Evolutionary conservation across 306 rosid genomes (phyloP).

Genomic region (Geum urbanum): DNA sequence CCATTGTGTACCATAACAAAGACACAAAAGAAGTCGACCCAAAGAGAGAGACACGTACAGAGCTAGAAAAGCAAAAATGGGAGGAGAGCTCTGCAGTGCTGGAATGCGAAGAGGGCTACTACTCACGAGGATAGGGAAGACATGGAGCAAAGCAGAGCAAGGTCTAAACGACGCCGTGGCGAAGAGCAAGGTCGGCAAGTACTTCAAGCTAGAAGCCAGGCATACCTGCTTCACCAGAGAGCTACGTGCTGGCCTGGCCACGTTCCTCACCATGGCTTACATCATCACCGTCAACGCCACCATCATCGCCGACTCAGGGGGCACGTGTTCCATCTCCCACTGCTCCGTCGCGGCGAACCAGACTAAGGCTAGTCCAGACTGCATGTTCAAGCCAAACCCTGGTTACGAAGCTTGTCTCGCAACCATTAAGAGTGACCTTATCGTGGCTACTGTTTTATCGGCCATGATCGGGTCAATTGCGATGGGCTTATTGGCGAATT

Average conservation of each 20-base stretch:
- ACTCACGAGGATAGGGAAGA: constrained; percentile 18
- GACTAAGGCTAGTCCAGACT: constrained; percentile 41
- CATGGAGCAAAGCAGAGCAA: constrained; percentile 48
- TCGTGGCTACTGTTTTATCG: constrained; percentile 70
- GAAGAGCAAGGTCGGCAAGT: constrained; percentile 49
- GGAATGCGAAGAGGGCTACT: constrained; percentile 25
- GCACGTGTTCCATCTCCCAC: constrained; percentile 57
- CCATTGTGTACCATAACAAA: constrained; percentile 1
- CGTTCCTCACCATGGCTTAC: constrained; percentile 94
- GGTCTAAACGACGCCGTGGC: constrained; percentile 45
- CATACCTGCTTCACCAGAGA: constrained; percentile 65
- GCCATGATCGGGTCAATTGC: constrained; percentile 65
- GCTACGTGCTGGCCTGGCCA: constrained; percentile 74
- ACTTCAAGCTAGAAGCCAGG: constrained; percentile 69
- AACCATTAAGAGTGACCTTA: constrained; percentile 59
- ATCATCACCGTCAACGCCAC: constrained; percentile 94
- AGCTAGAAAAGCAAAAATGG: constrained; percentile 32
- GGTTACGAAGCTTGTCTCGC: constrained; percentile 71
- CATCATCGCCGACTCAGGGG: constrained; percentile 68
- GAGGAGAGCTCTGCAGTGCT: constrained; percentile 41
- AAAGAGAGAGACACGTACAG: constrained; percentile 8
- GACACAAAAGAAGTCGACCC: background rate
- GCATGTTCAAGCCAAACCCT: constrained; percentile 43
- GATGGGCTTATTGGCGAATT: constrained; percentile 78
- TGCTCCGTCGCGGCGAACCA: constrained; percentile 47